These are phyloP conservation scores for Halophytophthora batemanensis DNA, from an alignment of 352 stramenopile genomes.

Conservation along the genomic window DNA sequence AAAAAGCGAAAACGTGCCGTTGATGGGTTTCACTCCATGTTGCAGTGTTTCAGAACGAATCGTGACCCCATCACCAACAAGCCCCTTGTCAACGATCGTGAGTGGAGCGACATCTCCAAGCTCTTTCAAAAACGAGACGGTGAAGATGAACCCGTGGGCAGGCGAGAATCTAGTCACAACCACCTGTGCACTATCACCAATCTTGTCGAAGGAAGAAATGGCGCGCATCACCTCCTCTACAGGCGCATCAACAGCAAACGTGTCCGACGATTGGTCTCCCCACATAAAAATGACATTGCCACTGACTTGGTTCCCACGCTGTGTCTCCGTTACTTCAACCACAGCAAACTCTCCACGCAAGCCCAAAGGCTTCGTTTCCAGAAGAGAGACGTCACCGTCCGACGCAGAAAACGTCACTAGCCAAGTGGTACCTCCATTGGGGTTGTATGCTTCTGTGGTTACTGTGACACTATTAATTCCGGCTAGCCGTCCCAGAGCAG, in stretches of 20 bases:
- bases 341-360: constrained; percentile 25
- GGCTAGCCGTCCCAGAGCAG: constrained; percentile 24
- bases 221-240: constrained; percentile 12
- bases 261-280: constrained; percentile 5
- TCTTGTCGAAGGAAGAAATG: constrained; percentile 6
- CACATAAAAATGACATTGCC: constrained; percentile 22
- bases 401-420: constrained; percentile 41
- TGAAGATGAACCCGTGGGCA: constrained; percentile 20
- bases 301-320: constrained; percentile 31
- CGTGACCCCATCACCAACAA: constrained; percentile 24
- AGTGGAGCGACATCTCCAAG: constrained; percentile 30
- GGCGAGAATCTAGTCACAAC: not conserved
- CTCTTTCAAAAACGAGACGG: constrained; percentile 21
- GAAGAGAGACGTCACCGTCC: constrained; percentile 21
- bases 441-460: constrained; percentile 3
- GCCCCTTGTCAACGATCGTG: constrained; percentile 6
- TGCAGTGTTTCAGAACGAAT: constrained; percentile 30
- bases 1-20: constrained; percentile 42
- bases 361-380: constrained; percentile 15
- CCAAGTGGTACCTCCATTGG: constrained; percentile 38
- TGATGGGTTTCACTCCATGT: constrained; percentile 34
- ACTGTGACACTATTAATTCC: constrained; percentile 28
- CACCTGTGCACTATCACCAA: not conserved
- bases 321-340: constrained; percentile 15
- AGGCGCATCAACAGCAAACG: constrained; percentile 21